Evolutionary conservation across 2,329 filamentous ascomycete species (phyloP).

Genomic region (Aspergillus aculeatus): DNA sequence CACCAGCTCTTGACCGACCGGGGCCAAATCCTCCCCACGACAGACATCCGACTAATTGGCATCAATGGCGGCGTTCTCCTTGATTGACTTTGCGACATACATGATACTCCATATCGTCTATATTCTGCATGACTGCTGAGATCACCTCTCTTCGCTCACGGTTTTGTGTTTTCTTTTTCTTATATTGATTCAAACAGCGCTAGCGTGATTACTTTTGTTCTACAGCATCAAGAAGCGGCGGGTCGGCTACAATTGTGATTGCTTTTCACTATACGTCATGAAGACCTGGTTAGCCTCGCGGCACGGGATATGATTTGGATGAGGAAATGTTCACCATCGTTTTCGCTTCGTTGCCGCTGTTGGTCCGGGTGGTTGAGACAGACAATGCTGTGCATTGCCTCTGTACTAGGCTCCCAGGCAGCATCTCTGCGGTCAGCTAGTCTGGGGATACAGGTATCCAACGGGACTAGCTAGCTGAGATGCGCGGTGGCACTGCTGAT

Average conservation of each 20-base stretch:
- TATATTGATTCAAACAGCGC: slow-evolving; percentile 19
- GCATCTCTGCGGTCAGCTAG: not conserved
- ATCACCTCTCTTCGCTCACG: slow-evolving; percentile 21
- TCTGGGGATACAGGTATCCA: not conserved
- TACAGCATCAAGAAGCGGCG: slow-evolving; percentile 48
- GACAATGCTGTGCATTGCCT: slow-evolving; percentile 3
- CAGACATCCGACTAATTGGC: slow-evolving; percentile 47
- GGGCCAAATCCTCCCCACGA: slow-evolving; percentile 39
- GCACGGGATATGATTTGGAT: slow-evolving; percentile 48
- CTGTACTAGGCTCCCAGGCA: not conserved
- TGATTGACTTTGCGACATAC: slow-evolving; percentile 46
- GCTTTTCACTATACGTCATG: slow-evolving; percentile 43
- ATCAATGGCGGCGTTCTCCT: slow-evolving; percentile 56
- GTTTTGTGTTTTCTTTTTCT: slow-evolving; percentile 24
- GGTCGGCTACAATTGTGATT: slow-evolving; percentile 48
- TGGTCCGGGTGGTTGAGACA: not conserved
- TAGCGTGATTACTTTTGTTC: slow-evolving; percentile 39
- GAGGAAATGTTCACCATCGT: slow-evolving; percentile 33
- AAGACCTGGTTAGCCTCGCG: slow-evolving; percentile 52
- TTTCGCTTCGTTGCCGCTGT: slow-evolving; percentile 33
- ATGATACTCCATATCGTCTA: slow-evolving; percentile 42
- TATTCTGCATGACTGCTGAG: slow-evolving; percentile 36
- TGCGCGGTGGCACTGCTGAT: not conserved
- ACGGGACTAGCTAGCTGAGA: not conserved
- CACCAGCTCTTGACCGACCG: slow-evolving; percentile 14